Evolutionary conservation across 345 rosid genomes (phyloP).

Genomic region (Brassica cretica): DNA sequence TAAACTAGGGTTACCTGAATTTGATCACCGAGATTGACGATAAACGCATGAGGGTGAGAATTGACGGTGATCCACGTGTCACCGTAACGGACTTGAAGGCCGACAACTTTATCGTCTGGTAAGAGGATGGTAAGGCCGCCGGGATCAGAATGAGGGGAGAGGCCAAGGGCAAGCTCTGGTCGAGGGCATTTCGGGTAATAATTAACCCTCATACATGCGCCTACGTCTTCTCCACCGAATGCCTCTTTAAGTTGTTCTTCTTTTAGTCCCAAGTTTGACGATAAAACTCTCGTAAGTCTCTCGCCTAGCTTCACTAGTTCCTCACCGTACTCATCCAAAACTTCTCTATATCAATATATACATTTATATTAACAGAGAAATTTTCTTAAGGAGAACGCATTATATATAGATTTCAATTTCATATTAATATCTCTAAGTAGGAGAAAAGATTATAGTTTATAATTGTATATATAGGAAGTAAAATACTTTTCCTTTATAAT

Average conservation of each 20-base stretch:
- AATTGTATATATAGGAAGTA: neutral
- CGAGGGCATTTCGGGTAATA: slow-evolving; percentile 92
- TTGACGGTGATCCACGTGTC: slow-evolving; percentile 77
- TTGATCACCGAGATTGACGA: slow-evolving; percentile 91
- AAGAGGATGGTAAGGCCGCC: slow-evolving; percentile 83
- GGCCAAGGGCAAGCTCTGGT: slow-evolving; percentile 78
- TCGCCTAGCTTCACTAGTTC: slow-evolving; percentile 59
- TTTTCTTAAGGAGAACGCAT: neutral
- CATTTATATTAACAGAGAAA: neutral
- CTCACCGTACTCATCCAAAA: slow-evolving; percentile 66
- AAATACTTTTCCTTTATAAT: neutral
- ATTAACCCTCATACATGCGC: slow-evolving; percentile 78
- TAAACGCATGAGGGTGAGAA: slow-evolving; percentile 67
- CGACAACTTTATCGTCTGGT: slow-evolving; percentile 68
- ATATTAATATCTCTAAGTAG: neutral
- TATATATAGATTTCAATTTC: neutral
- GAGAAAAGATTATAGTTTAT: neutral
- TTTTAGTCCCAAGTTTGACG: slow-evolving; percentile 62
- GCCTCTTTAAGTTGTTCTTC: slow-evolving; percentile 62
- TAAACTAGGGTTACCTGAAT: slow-evolving; percentile 56
- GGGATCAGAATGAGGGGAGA: slow-evolving; percentile 91
- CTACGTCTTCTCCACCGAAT: slow-evolving; percentile 68
- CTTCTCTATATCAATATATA: slow-evolving; percentile 46
- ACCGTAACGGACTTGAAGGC: slow-evolving; percentile 72
- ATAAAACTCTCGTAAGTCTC: slow-evolving; percentile 61